Percentiles rank a stretch among this genome's conserved stretches.
phyloP scores from a whole-genome alignment of 495 filamentous ascomycete genomes.

The Lasiosphaeris hirsuta region DNA sequence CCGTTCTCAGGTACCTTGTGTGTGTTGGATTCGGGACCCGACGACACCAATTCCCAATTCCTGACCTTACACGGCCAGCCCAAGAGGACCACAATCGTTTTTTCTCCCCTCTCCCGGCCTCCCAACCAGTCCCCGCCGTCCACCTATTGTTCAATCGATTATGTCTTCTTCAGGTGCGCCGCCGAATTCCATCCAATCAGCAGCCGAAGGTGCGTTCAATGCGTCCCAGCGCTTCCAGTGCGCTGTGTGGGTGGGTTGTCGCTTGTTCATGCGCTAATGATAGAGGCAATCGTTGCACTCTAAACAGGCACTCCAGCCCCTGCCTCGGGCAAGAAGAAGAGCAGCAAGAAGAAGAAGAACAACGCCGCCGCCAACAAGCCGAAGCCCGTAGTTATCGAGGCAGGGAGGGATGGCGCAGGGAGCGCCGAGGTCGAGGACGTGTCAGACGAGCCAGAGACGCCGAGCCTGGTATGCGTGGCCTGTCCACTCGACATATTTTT shows the following conservation, averaged over 20 bases:
- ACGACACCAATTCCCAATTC: background rate
- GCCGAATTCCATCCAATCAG: slow-evolving; percentile 11
- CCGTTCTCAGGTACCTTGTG: too few relatives aligned
- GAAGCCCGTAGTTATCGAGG: slow-evolving; percentile 15
- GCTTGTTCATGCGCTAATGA: slow-evolving; percentile 22
- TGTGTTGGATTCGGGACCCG: background rate
- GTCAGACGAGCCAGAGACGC: slow-evolving; percentile 29
- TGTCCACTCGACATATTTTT: slow-evolving; percentile 8
- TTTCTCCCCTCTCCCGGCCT: background rate
- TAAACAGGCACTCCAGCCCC: slow-evolving; percentile 11
- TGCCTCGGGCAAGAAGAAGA: slow-evolving; percentile 17
- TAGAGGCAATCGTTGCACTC: slow-evolving; percentile 10
- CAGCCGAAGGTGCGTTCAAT: slow-evolving; percentile 13
- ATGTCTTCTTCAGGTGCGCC: slow-evolving; percentile 29
- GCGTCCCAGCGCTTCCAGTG: background rate
- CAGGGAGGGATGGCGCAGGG: slow-evolving; percentile 35
- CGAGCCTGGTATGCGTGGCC: slow-evolving; percentile 22
- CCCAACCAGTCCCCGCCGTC: background rate
- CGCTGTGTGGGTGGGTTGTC: background rate
- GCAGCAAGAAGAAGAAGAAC: slow-evolving; percentile 67
- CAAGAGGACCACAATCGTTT: background rate
- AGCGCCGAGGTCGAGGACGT: slow-evolving; percentile 28
- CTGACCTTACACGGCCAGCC: too few relatives aligned
- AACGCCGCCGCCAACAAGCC: slow-evolving; percentile 34
- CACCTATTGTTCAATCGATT: slow-evolving; percentile 16